Evolutionary conservation across 208 protist genomes (phyloP).

Genomic region (Crithidia acanthocephali): DNA sequence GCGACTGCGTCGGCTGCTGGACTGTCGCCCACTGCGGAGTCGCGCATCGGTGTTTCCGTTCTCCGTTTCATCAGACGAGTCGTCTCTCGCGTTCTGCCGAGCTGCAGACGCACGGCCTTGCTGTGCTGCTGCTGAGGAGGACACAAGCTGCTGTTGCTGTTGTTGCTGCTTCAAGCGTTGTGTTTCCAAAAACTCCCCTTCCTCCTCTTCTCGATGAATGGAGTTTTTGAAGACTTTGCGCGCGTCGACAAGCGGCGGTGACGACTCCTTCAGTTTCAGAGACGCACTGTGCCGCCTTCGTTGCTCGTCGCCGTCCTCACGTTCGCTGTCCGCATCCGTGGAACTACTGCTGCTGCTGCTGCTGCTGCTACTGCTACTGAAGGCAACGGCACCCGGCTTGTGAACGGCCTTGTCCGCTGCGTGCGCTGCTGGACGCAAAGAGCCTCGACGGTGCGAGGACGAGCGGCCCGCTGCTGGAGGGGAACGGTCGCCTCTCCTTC

Average conservation of each 20-base stretch:
- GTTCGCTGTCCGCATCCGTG: neutral
- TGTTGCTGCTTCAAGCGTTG: no score
- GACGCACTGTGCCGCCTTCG: neutral
- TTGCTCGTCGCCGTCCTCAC: neutral
- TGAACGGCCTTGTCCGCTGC: neutral
- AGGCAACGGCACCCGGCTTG: constrained; percentile 5
- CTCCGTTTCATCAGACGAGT: no score
- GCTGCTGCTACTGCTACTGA: constrained; percentile 18
- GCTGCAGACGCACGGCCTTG: no score
- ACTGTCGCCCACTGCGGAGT: no score
- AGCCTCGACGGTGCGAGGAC: neutral
- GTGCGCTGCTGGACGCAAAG: neutral
- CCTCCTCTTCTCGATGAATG: neutral
- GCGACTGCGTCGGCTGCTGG: no score
- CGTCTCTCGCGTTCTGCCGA: no score
- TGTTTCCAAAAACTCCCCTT: no score
- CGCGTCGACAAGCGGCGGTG: constrained; percentile 12
- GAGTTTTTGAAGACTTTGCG: constrained; percentile 14
- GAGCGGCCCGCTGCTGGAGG: neutral
- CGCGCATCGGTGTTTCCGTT: no score
- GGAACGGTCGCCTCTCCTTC: neutral
- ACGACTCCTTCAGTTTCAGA: neutral
- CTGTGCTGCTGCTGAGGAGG: no score
- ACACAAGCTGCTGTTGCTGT: no score
- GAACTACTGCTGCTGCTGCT: neutral